Evolutionary conservation across 1,284 basidiomycete species (phyloP), one percentile per base, ranked within the genome.

Genomic region (Cystobasidium sp.): DNA sequence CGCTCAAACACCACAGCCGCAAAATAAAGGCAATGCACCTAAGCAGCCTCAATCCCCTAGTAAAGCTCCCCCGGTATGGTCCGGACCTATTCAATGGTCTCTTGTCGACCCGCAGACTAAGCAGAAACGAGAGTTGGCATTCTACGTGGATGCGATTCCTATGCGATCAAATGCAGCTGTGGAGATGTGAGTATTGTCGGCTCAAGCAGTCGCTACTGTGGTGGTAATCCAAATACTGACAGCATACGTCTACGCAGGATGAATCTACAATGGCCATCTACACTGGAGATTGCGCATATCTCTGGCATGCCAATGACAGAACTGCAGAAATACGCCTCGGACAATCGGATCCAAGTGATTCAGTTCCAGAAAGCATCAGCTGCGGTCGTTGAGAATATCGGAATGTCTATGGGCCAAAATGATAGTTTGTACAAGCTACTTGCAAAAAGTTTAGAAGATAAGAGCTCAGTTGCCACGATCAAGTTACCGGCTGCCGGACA

Each of bases 401-500:
- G 70, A 6, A 66, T 73, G 44, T 64, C 52, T 31, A 31, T 20
- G 37, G 53, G 63, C 20, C 70, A 73, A 37, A 73, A 73, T 22
- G 70, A 73, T 20, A 61, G 62, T 24, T 55, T 73, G 49, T 73
- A 73, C 39, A 62, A 73, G 52, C 52, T 73, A 18, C 53, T 73
- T n/a, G 70, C 70, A 16, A 73, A 73, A 24, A 73, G 62, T 31
- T 53, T 73, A 31, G 70, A 73, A 59, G 63, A 53, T 18, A 73
- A 73, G 31, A 46, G 63, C n/a, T 64, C 59, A 22, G 70, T 73
- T 14, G 70, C 62, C 18, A 66, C 62, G 16, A 62, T 73, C 20
- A 64, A 65, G 61, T 24, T 73, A 10, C 63, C 61, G 43, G 24
- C 22, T 24, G 20, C 47, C 1, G 63, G 63, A 6, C 41, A 53